These are phyloP conservation scores for Fusarium nodosum DNA, from an alignment of 2,329 filamentous ascomycete genomes.

Conservation along the genomic window DNA sequence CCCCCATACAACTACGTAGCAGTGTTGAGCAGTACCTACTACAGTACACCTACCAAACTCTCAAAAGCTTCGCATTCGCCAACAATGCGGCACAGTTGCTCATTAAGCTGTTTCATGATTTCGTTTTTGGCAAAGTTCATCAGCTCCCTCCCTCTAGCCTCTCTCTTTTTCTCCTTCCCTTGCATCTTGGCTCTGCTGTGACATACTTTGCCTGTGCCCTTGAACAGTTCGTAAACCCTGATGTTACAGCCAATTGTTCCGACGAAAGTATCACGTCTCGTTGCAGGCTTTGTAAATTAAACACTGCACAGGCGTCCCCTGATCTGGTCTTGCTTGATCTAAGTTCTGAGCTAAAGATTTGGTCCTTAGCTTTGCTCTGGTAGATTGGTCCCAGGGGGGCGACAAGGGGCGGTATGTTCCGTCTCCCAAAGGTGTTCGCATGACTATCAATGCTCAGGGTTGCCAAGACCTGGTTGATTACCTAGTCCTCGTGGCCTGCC, in stretches of 20 bases:
- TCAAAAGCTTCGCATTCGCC: not conserved
- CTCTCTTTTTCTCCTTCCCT: not conserved
- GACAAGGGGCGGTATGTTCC: constrained; percentile 24
- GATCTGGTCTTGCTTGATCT: not conserved
- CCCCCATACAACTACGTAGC: constrained; percentile 5
- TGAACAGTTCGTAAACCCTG: constrained; percentile 7
- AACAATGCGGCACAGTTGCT: constrained; percentile 15
- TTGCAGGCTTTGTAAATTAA: constrained; percentile 15
- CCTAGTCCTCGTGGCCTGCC: constrained; percentile 8
- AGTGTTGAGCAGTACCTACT: not conserved
- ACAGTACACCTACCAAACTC: not conserved
- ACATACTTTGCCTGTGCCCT: not conserved
- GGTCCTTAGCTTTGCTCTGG: not conserved
- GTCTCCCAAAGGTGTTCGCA: not conserved
- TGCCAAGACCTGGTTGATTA: constrained; percentile 19
- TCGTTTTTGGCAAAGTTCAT: not conserved
- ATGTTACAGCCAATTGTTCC: constrained; percentile 2
- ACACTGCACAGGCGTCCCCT: constrained; percentile 8
- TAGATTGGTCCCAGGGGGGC: constrained; percentile 5
- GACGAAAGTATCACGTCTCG: constrained; percentile 4
- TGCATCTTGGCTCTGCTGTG: constrained; percentile 3
- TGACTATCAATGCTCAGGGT: constrained; percentile 7
- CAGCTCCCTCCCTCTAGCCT: not conserved
- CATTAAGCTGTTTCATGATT: constrained; percentile 20
- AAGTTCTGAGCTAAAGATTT: constrained; percentile 4